A percentile compares a stretch with the other conserved stretches of the same genome.
phyloP scores from a whole-genome alignment of 805 yeast genomes.

The Metschnikowia continentalis region DNA sequence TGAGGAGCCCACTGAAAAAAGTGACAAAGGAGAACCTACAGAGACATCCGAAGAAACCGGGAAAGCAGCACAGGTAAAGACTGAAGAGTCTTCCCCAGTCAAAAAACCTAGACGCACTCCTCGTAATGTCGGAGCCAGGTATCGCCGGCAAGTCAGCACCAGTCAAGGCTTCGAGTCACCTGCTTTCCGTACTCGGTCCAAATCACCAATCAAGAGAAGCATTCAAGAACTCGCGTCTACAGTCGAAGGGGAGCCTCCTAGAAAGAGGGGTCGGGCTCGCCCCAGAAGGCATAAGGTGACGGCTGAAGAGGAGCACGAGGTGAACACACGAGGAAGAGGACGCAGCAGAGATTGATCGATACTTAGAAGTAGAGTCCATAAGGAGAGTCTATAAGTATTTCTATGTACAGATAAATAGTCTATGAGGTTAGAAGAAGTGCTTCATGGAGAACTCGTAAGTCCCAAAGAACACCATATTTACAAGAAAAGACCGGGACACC shows the following conservation, averaged over 20 bases:
- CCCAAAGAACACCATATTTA: constrained; percentile 73
- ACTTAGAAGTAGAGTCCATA: background rate
- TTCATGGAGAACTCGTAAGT: constrained; percentile 66
- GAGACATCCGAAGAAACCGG: too few relatives aligned
- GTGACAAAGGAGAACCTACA: too few relatives aligned
- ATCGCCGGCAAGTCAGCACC: background rate
- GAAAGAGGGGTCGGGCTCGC: constrained; percentile 9
- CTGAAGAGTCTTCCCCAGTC: background rate
- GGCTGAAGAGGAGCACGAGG: constrained; percentile 5
- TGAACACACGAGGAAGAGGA: constrained; percentile 8
- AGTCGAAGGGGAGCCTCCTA: constrained; percentile 13
- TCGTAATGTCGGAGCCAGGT: background rate
- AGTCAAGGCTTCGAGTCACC: constrained; percentile 12
- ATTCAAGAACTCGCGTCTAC: constrained; percentile 17
- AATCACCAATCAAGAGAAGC: constrained; percentile 18
- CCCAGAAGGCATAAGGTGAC: constrained; percentile 1
- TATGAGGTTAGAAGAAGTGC: constrained; percentile 29
- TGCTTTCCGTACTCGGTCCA: constrained; percentile 17
- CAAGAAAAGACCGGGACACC: constrained; percentile 62
- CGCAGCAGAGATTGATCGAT: constrained; percentile 6
- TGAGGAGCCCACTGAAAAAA: background rate
- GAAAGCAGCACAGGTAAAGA: background rate
- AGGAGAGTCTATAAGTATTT: too few relatives aligned
- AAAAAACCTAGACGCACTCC: background rate
- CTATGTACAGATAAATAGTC: background rate